A percentile compares a stretch with the other conserved stretches of the same genome.
These are phyloP conservation scores for Dioscorea alata DNA, from an alignment of 106 monocot genomes.

Conservation along the genomic window DNA sequence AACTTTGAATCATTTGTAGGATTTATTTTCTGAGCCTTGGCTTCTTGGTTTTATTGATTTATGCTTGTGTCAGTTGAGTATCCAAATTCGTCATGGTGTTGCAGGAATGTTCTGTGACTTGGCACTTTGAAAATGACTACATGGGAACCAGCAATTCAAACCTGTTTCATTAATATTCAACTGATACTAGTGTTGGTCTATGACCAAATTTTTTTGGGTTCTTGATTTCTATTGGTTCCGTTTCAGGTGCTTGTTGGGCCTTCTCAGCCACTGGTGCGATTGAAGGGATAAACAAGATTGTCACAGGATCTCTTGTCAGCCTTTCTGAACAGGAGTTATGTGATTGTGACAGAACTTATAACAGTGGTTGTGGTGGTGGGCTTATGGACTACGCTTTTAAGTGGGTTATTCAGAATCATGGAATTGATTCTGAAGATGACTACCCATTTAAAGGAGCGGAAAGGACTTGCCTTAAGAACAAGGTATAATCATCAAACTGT, in stretches of 20 bases:
- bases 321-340: conserved; percentile 94
- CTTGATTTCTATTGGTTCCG: not conserved
- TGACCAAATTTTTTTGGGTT: not conserved
- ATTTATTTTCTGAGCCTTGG: too few relatives aligned
- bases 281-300: conserved; percentile 96
- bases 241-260: conserved; percentile 94
- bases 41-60: too few relatives aligned
- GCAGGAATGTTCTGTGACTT: too few relatives aligned
- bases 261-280: conserved; percentile 98
- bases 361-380: conserved; percentile 80
- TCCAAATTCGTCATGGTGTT: too few relatives aligned
- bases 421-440: conserved; percentile 83
- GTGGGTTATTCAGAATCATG: conserved; percentile 78
- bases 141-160: too few relatives aligned
- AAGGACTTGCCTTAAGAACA: conserved; percentile 55
- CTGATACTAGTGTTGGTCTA: too few relatives aligned
- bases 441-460: conserved; percentile 71
- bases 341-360: conserved; percentile 83
- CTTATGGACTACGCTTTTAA: conserved; percentile 97
- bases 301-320: conserved; percentile 78
- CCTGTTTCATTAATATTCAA: too few relatives aligned
- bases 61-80: too few relatives aligned
- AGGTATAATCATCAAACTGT: conserved; percentile 33
- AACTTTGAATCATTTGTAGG: too few relatives aligned
- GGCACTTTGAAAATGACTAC: too few relatives aligned